A percentile compares a stretch with the other conserved stretches of the same genome.
Conservation (phyloP, 345 rosid genomes). For the Excoecaria agallocha region DNA sequence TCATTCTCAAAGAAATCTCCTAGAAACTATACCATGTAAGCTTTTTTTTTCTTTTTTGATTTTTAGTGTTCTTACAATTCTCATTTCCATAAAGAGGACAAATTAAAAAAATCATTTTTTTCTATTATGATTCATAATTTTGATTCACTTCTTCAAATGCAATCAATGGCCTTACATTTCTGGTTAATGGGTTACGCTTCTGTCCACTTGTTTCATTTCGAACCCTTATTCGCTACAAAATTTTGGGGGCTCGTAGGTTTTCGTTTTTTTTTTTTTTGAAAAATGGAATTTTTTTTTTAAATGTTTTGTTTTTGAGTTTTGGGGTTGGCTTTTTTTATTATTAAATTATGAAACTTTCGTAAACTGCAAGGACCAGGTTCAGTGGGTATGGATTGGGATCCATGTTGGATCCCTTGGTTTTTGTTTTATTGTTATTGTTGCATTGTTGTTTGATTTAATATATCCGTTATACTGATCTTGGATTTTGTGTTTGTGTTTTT, state of each 20-base stretch:
- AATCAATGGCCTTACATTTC: conserved; percentile 42
- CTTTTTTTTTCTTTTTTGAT: neutral
- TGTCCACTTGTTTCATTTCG: conserved; percentile 20
- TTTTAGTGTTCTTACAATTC: neutral
- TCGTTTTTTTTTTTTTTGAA: neutral
- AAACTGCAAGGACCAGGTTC: conserved; percentile 53
- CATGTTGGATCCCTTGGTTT: conserved; percentile 70
- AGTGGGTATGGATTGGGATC: conserved; percentile 77
- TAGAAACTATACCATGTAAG: conserved; percentile 55
- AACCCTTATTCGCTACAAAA: conserved; percentile 36
- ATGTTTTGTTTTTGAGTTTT: neutral
- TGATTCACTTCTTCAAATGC: conserved; percentile 44
- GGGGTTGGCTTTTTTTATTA: conserved; percentile 8
- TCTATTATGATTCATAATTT: neutral
- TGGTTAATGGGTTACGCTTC: conserved; percentile 24
- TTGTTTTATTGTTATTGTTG: conserved; percentile 27
- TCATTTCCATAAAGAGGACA: neutral
- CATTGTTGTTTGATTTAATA: conserved; percentile 22
- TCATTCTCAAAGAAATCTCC: conserved; percentile 44
- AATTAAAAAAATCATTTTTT: neutral
- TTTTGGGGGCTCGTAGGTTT: neutral
- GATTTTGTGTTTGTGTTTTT: conserved; percentile 39
- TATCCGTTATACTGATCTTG: conserved; percentile 45
- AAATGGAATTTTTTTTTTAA: too few species aligned
- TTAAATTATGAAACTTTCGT: conserved; percentile 21